Evolutionary conservation across 2,329 filamentous ascomycete species (phyloP), one percentile per base, ranked within the genome.

Genomic region (Cladorrhinum sp.): DNA sequence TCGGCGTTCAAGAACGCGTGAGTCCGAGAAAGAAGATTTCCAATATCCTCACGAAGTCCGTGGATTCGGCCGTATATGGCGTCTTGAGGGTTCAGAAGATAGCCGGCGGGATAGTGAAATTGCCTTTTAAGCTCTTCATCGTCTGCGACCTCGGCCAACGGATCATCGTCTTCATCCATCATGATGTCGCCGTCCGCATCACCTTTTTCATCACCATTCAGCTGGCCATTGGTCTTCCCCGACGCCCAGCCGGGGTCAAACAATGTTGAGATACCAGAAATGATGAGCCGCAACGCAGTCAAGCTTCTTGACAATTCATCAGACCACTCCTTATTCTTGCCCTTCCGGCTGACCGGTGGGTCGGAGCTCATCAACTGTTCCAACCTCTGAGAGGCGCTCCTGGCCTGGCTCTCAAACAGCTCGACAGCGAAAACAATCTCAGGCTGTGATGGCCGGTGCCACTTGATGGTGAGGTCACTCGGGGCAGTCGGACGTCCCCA

Each of bases 301-400:
- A 99, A 82, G 66, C 96, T 92, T 58, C 95, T 82, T 1, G 92
- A 93, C 25, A 98, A 89, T 73, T 99, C 96, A 72, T 99, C 95
- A 0, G 93, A 97, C 95, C 95, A 99, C 69, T 97, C 93, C 75
- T 98, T 99, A 67, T 96, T 96, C 73, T 93, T 96, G 38, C 95
- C 95, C 66, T 93, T 93, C 59, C 93, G 85, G 74, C 92, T 96
- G 57, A 98, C 88, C 2, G 87, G 88, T 1, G 92, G 89, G 36
- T 89, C 84, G 50, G 91, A 87, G 63, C 90, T 88, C 70, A 92
- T 96, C n/a, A 99, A 81, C 7, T 88, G 84, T 64, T 85, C 84
- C 12, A 99, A 77, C 63, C 91, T 86, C 60, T 87, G 79, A 62
- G 93, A 83, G 1, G 93, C 93, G 45, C 85, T 87, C 59, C 85